These are phyloP conservation scores for Jamesozyma lodderae DNA, from an alignment of 805 yeast species.

Conservation along the genomic window DNA sequence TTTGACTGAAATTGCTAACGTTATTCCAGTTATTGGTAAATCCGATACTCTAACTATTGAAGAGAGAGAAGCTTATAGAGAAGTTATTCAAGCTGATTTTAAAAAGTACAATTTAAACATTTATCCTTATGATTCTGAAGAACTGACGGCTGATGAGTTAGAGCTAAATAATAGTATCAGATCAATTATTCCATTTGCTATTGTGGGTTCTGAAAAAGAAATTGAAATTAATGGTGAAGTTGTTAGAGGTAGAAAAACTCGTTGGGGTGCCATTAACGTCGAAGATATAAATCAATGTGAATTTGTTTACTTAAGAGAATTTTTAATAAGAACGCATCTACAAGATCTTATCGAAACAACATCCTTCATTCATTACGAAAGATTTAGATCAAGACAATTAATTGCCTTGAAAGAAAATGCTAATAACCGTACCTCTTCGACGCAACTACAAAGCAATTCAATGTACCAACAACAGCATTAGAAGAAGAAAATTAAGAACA, in stretches of 20 bases:
- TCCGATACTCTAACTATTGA: conserved; percentile 80
- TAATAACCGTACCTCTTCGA: conserved; percentile 31
- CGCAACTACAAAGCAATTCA: conserved; percentile 21
- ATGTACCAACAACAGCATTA: conserved; percentile 3
- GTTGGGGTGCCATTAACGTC: conserved; percentile 89
- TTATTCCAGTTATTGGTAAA: conserved; percentile 92
- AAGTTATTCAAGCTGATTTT: conserved; percentile 68
- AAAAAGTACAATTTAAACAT: conserved; percentile 60
- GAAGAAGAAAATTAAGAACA: neutral
- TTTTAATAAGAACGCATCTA: conserved; percentile 87
- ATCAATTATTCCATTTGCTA: conserved; percentile 82
- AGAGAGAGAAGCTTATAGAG: conserved; percentile 76
- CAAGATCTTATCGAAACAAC: conserved; percentile 95
- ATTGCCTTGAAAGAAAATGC: conserved; percentile 89
- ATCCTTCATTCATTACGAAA: conserved; percentile 77
- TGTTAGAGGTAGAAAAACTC: conserved; percentile 83
- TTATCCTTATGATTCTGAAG: conserved; percentile 69
- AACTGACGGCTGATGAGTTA: conserved; percentile 59
- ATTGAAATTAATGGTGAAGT: conserved; percentile 67
- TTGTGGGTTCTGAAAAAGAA: conserved; percentile 81
- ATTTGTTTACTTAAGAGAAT: conserved; percentile 87
- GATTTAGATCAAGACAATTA: conserved; percentile 87
- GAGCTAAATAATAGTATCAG: conserved; percentile 69
- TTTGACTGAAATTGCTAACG: conserved; percentile 83
- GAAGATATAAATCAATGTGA: conserved; percentile 95